These are phyloP conservation scores for Sechiopsis laciniata DNA, from an alignment of 306 rosid species.

Conservation along the genomic window DNA sequence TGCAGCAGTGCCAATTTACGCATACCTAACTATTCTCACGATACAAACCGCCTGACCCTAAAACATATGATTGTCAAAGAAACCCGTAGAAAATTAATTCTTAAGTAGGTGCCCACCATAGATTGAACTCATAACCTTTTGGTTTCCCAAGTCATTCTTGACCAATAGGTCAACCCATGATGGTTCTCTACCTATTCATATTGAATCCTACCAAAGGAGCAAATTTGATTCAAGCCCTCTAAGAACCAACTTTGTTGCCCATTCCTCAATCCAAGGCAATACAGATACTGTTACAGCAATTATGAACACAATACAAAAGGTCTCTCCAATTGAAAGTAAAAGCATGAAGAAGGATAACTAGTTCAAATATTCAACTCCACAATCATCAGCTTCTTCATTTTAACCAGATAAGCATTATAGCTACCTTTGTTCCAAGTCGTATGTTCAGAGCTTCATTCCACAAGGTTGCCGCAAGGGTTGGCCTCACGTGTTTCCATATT, in stretches of 20 bases:
- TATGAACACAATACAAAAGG: not conserved
- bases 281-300: not conserved
- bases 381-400: not conserved
- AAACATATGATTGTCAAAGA: no score
- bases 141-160: no score
- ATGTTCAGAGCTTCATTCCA: conserved; percentile 98
- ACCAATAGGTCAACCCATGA: no score
- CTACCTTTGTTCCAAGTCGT: conserved; percentile 79
- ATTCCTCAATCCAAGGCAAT: not conserved
- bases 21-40: no score
- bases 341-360: not conserved
- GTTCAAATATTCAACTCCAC: not conserved
- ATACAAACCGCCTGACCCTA: no score
- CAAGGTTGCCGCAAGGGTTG: conserved; percentile 83
- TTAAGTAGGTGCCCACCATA: no score
- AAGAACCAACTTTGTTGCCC: not conserved
- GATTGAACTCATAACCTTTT: no score
- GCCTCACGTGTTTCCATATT: conserved; percentile 82
- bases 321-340: not conserved
- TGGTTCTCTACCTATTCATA: not conserved
- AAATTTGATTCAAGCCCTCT: not conserved
- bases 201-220: not conserved
- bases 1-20: no score
- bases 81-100: no score
- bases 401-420: conserved; percentile 24